These are phyloP conservation scores for Trypanosoma cruzi DNA, from an alignment of 208 protist genomes.

Conservation along the genomic window DNA sequence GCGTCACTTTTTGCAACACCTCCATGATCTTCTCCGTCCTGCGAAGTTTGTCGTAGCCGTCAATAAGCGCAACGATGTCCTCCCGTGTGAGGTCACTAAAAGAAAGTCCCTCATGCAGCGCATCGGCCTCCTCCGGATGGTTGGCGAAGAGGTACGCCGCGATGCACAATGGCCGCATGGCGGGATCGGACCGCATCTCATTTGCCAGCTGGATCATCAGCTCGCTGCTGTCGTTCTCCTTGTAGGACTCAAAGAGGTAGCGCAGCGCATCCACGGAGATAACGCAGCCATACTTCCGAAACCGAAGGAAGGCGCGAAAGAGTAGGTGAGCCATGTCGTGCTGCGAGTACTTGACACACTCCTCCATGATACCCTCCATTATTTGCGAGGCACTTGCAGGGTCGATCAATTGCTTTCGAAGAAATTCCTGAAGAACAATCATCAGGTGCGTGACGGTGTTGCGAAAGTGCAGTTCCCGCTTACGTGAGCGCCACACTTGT, in stretches of 20 bases:
- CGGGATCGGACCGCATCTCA: conserved; percentile 77
- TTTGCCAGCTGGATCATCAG: conserved; percentile 86
- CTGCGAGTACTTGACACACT: conserved; percentile 86
- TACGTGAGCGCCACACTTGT: conserved; percentile 87
- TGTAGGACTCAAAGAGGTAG: conserved; percentile 89
- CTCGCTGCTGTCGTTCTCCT: conserved; percentile 76
- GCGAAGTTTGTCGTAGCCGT: conserved; percentile 80
- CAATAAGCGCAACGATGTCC: conserved; percentile 74
- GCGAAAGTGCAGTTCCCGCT: conserved; percentile 85
- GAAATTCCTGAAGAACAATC: conserved; percentile 89
- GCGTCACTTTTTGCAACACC: conserved; percentile 39
- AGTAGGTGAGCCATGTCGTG: conserved; percentile 92
- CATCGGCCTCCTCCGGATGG: conserved; percentile 60
- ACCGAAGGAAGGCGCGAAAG: conserved; percentile 87
- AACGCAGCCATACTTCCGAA: conserved; percentile 88
- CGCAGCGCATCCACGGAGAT: conserved; percentile 80
- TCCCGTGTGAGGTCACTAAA: conserved; percentile 51
- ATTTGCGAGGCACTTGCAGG: conserved; percentile 77
- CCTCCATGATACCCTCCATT: conserved; percentile 88
- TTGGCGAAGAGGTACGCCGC: conserved; percentile 86
- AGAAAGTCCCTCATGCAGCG: conserved; percentile 51
- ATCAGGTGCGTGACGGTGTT: conserved; percentile 91
- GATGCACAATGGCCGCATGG: conserved; percentile 78
- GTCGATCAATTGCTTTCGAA: conserved; percentile 88
- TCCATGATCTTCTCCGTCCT: conserved; percentile 63